These are phyloP conservation scores for Scheffersomyces cryptocercus DNA, from an alignment of 1,139 yeast genomes.

Conservation along the genomic window DNA sequence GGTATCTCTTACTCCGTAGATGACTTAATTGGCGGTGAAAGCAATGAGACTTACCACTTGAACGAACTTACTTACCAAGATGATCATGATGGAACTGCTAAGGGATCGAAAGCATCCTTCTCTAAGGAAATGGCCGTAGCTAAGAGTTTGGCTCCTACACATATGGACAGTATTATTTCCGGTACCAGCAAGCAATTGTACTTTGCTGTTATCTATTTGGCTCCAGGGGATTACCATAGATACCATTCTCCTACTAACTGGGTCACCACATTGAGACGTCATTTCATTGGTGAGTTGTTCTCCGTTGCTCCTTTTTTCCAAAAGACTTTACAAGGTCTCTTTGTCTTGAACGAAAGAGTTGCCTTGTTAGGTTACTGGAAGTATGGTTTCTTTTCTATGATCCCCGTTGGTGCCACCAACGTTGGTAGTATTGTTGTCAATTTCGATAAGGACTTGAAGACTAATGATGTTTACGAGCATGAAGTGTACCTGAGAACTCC, in stretches of 20 bases:
- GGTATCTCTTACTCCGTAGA: constrained; percentile 75
- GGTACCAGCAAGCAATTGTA: constrained; percentile 59
- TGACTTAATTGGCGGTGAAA: constrained; percentile 61
- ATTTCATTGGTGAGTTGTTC: constrained; percentile 92
- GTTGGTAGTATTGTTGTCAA: constrained; percentile 93
- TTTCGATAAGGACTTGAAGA: constrained; percentile 87
- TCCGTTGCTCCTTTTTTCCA: constrained; percentile 98
- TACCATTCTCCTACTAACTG: constrained; percentile 96
- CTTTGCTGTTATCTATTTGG: constrained; percentile 90
- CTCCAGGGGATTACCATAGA: constrained; percentile 98
- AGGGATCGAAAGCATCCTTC: constrained; percentile 32
- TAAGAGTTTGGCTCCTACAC: constrained; percentile 41
- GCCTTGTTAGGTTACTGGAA: constrained; percentile 96
- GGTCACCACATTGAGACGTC: constrained; percentile 93
- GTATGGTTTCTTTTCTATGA: constrained; percentile 96
- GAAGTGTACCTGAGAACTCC: constrained; percentile 36
- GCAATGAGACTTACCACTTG: constrained; percentile 34
- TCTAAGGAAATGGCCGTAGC: constrained; percentile 45
- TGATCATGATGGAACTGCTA: constrained; percentile 57
- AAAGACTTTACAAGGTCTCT: constrained; percentile 78
- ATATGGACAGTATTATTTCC: constrained; percentile 23
- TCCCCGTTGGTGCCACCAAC: constrained; percentile 98
- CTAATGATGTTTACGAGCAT: constrained; percentile 72
- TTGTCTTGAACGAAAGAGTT: constrained; percentile 92
- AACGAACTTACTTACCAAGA: constrained; percentile 53